These are phyloP conservation scores for Aspergillus clavatus DNA, from an alignment of 2,329 filamentous ascomycete species.

Conservation along the genomic window DNA sequence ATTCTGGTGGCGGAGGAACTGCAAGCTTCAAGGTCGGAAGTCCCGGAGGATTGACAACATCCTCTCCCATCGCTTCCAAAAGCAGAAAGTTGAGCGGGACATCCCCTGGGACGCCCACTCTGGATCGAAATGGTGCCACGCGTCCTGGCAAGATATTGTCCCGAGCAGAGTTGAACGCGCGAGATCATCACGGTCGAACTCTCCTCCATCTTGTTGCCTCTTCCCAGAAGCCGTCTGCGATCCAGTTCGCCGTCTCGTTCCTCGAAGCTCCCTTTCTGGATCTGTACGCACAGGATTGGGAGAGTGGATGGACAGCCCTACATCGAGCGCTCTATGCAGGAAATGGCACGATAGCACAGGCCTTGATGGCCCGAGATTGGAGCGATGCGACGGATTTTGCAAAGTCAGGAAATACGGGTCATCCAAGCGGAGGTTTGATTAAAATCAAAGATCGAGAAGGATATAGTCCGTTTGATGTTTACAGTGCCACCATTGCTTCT, in stretches of 20 bases:
- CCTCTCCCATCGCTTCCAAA: conserved; percentile 41
- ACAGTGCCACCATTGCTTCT: conserved; percentile 77
- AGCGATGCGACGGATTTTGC: conserved; percentile 61
- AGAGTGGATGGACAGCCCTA: conserved; percentile 93
- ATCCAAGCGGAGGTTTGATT: conserved; percentile 69
- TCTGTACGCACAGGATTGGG: conserved; percentile 77
- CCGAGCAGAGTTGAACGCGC: conserved; percentile 73
- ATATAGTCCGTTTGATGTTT: conserved; percentile 90
- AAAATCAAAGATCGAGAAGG: conserved; percentile 96
- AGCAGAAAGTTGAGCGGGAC: conserved; percentile 43
- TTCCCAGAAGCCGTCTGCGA: conserved; percentile 63
- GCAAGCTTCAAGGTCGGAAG: conserved; percentile 27
- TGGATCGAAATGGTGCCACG: conserved; percentile 30
- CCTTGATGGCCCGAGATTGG: conserved; percentile 73
- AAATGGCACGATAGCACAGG: conserved; percentile 78
- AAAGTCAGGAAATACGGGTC: conserved; percentile 49
- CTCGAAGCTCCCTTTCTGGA: conserved; percentile 79
- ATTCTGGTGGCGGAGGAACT: conserved; percentile 22
- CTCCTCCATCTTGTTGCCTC: conserved; percentile 80
- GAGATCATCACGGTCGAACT: conserved; percentile 75
- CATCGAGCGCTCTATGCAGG: conserved; percentile 87
- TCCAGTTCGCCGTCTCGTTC: conserved; percentile 71
- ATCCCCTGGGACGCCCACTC: conserved; percentile 45
- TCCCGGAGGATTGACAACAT: conserved; percentile 25
- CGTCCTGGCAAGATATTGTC: conserved; percentile 39